phyloP scores from a whole-genome alignment of 345 rosid genomes.

The Nasturtium officinale region DNA sequence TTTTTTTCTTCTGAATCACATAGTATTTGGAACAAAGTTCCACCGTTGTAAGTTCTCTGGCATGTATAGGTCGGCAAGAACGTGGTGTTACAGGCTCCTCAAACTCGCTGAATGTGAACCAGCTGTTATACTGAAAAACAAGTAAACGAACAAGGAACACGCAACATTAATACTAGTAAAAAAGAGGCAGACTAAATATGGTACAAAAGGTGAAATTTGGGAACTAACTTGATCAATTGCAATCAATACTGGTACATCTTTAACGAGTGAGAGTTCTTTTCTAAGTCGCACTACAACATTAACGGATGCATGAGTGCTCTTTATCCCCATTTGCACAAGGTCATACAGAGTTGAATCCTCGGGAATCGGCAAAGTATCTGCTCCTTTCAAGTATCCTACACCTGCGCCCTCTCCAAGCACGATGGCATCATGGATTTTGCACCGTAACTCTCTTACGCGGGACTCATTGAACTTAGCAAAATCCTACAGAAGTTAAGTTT shows the following conservation, averaged over 20 bases:
- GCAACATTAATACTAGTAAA: conserved; percentile 11
- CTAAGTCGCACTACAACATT: conserved; percentile 79
- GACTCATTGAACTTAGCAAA: conserved; percentile 70
- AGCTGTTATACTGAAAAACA: conserved; percentile 74
- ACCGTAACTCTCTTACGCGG: conserved; percentile 59
- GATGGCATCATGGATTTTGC: conserved; percentile 77
- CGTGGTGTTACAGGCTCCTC: conserved; percentile 81
- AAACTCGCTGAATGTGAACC: conserved; percentile 96
- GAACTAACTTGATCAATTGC: conserved; percentile 92
- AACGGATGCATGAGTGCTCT: conserved; percentile 84
- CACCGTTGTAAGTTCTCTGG: conserved; percentile 89
- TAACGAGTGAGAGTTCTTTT: conserved; percentile 84
- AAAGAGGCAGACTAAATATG: background rate
- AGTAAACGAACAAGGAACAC: conserved; percentile 35
- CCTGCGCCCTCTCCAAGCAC: conserved; percentile 94
- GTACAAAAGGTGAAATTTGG: background rate
- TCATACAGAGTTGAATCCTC: conserved; percentile 76
- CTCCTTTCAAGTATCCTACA: conserved; percentile 85
- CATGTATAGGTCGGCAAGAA: conserved; percentile 77
- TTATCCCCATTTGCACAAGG: conserved; percentile 74
- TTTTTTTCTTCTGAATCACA: background rate
- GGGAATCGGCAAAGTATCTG: conserved; percentile 60
- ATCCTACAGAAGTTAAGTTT: conserved; percentile 52
- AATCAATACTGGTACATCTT: conserved; percentile 84
- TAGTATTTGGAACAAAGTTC: conserved; percentile 32